Conservation (phyloP, 148 eudicot genomes). For the Chenopodium quinoa region DNA sequence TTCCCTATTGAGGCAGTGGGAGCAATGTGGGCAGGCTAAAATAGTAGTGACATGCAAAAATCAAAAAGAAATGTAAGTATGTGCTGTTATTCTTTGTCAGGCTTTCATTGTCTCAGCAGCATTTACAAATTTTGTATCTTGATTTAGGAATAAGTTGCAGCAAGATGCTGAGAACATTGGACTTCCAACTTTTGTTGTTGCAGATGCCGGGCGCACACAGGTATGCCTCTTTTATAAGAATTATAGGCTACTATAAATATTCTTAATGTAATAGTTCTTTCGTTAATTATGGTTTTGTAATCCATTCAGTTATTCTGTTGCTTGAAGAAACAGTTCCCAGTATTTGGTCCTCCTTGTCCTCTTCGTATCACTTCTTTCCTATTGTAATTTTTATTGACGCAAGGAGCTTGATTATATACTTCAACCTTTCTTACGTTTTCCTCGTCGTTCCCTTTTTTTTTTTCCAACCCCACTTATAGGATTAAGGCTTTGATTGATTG, state of each 20-base stretch:
- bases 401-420: no score
- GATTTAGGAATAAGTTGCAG: slow-evolving; percentile 76
- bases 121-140: background rate
- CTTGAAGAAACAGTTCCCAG: background rate
- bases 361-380: no score
- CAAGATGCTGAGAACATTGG: slow-evolving; percentile 80
- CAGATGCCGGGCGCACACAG: slow-evolving; percentile 98
- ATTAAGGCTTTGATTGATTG: no score
- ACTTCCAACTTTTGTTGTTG: slow-evolving; percentile 91
- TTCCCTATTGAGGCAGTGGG: slow-evolving; percentile 82
- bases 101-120: background rate
- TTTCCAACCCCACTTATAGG: no score
- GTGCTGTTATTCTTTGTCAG: slow-evolving; percentile 19
- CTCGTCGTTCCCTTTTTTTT: no score
- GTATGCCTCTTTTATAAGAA: slow-evolving; percentile 28
- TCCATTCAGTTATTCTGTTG: background rate
- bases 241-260: background rate
- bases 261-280: background rate
- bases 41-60: slow-evolving; percentile 96
- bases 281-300: background rate
- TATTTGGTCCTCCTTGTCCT: background rate
- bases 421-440: no score
- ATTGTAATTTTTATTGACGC: no score
- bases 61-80: slow-evolving; percentile 90
- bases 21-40: slow-evolving; percentile 87